Conservation (phyloP, 2,329 filamentous ascomycete genomes). For the Aphanoascus verrucosus region DNA sequence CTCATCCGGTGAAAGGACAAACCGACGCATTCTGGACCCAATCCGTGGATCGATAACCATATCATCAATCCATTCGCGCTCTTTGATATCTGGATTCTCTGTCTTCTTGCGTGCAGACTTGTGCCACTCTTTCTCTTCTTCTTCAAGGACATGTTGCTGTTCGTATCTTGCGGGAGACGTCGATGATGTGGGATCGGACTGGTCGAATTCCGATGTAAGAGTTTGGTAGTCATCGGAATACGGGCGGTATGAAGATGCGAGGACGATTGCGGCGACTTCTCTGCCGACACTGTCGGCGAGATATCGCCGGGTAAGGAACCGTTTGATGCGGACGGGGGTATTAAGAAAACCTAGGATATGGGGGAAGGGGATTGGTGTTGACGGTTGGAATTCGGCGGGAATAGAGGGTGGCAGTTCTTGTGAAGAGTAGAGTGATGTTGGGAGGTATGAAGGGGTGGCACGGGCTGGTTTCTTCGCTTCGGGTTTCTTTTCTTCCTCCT, state of each 20-base stretch:
- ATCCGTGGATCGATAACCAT: constrained; percentile 69
- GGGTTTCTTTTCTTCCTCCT: constrained; percentile 43
- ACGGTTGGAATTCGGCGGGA: constrained; percentile 62
- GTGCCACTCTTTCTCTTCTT: constrained; percentile 74
- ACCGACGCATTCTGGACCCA: constrained; percentile 66
- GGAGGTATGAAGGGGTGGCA: constrained; percentile 63
- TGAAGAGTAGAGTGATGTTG: constrained; percentile 57
- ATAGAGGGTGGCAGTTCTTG: constrained; percentile 54
- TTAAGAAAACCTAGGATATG: constrained; percentile 88
- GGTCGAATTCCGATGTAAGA: constrained; percentile 20
- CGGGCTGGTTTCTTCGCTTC: constrained; percentile 43
- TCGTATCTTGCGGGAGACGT: constrained; percentile 41
- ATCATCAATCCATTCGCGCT: constrained; percentile 64
- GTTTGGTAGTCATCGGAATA: constrained; percentile 26
- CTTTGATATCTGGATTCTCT: constrained; percentile 44
- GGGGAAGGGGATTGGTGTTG: constrained; percentile 63
- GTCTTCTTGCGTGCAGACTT: constrained; percentile 57
- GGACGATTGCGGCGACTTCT: constrained; percentile 74
- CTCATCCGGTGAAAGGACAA: constrained; percentile 58
- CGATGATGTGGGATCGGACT: constrained; percentile 15
- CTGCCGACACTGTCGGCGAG: constrained; percentile 83
- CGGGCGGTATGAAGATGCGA: constrained; percentile 40
- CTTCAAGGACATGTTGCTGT: constrained; percentile 52
- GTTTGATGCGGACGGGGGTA: constrained; percentile 73
- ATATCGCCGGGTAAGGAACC: constrained; percentile 70